phyloP scores from a whole-genome alignment of 2,329 filamentous ascomycete genomes.

The Cladosporium cucumerinum region DNA sequence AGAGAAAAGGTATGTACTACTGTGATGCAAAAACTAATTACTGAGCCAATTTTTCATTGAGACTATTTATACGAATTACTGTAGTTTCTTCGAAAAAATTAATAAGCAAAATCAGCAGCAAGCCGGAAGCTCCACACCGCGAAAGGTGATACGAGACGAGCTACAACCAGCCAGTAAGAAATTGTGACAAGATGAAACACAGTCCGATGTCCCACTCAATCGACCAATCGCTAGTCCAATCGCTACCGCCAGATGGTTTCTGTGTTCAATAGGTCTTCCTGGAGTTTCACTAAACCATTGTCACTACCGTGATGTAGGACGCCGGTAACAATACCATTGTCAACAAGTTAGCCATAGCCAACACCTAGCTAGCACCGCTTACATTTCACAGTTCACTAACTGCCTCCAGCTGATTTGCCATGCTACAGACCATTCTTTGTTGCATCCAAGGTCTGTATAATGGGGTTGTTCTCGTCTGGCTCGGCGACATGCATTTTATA shows the following conservation, averaged over 20 bases:
- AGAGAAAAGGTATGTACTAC: not conserved
- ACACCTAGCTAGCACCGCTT: not conserved
- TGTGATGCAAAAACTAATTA: not conserved
- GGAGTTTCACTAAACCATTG: not conserved
- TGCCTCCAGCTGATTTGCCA: not conserved
- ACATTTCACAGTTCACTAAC: not conserved
- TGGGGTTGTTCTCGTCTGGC: not conserved
- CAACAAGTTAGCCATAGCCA: not conserved
- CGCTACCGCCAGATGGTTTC: not conserved
- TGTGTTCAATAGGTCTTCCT: not conserved
- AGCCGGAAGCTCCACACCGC: not conserved
- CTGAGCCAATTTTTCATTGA: not conserved
- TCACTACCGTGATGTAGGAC: not conserved
- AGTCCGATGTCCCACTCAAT: not conserved
- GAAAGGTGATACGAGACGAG: not conserved
- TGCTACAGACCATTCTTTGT: not conserved
- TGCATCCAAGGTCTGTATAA: not conserved
- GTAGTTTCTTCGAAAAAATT: not conserved
- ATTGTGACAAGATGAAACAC: not conserved
- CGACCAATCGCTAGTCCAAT: not conserved
- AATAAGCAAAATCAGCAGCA: not conserved
- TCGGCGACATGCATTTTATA: not conserved
- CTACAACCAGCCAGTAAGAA: not conserved
- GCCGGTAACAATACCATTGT: not conserved
- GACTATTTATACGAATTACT: not conserved